Evolutionary conservation across 805 yeast species (phyloP).

Genomic region (Pichia californica): DNA sequence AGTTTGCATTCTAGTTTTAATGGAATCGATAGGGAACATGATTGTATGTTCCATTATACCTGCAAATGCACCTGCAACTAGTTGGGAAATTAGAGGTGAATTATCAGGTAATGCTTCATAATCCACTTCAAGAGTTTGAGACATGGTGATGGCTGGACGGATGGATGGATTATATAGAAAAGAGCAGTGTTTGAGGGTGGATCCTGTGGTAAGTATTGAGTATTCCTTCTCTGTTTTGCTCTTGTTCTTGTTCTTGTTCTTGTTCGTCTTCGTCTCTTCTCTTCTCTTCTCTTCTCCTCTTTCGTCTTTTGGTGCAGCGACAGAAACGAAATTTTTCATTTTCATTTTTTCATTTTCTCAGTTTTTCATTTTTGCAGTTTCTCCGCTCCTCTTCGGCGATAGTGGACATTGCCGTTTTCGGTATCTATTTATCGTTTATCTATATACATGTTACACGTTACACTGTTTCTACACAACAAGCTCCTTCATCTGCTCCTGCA

Average conservation of each 20-base stretch:
- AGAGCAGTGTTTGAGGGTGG: too few species aligned
- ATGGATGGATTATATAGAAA: too few species aligned
- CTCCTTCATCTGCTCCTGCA: slow-evolving; percentile 9
- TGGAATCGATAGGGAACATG: slow-evolving; percentile 95
- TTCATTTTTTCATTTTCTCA: too few species aligned
- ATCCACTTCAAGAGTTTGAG: slow-evolving; percentile 48
- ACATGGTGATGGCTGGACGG: not conserved
- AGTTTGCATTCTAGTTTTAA: slow-evolving; percentile 92
- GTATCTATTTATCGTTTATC: not conserved
- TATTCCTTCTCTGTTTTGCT: too few species aligned
- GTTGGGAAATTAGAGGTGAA: slow-evolving; percentile 75
- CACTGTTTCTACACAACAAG: not conserved
- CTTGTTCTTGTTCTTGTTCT: not conserved
- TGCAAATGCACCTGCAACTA: slow-evolving; percentile 95
- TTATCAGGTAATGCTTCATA: slow-evolving; percentile 88
- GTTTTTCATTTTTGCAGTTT: not conserved
- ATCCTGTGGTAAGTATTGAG: too few species aligned
- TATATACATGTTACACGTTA: not conserved
- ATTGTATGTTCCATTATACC: slow-evolving; percentile 98
- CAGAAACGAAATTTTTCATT: too few species aligned
- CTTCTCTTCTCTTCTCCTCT: not conserved
- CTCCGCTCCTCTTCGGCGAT: not conserved
- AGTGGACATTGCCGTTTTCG: not conserved
- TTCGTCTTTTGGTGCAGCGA: too few species aligned
- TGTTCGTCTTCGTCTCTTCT: not conserved